Evolutionary conservation across 2,329 filamentous ascomycete species (phyloP).

Genomic region (Cryphonectria japonica): DNA sequence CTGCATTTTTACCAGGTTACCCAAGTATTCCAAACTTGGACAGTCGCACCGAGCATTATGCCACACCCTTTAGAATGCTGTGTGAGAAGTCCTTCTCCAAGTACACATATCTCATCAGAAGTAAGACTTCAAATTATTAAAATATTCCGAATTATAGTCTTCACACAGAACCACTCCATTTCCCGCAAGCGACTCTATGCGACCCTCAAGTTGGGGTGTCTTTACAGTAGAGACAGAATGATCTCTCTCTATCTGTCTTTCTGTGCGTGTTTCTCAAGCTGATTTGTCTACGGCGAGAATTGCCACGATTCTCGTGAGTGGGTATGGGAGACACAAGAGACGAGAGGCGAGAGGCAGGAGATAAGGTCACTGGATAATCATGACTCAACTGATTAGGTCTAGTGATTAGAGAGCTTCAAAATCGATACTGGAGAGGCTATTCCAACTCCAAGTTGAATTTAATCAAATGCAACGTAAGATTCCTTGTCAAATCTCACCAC

Average conservation of each 20-base stretch:
- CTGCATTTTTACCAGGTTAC: background rate
- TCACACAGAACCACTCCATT: background rate
- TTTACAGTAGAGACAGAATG: background rate
- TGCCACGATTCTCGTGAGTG: too few relatives aligned
- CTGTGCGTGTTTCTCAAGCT: background rate
- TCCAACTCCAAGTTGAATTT: too few relatives aligned
- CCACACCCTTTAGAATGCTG: background rate
- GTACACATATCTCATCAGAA: background rate
- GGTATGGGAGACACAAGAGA: too few relatives aligned
- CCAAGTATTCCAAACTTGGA: background rate
- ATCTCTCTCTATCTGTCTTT: background rate
- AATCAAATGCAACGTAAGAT: too few relatives aligned
- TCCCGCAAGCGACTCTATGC: too few relatives aligned
- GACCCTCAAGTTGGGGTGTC: background rate
- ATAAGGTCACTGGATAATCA: too few relatives aligned
- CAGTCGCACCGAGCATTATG: background rate
- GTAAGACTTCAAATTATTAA: background rate
- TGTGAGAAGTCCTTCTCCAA: background rate
- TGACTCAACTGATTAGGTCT: too few relatives aligned
- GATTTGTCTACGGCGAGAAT: background rate
- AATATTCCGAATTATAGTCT: background rate
- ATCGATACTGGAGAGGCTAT: too few relatives aligned
- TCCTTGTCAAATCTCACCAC: too few relatives aligned
- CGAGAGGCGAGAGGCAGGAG: too few relatives aligned
- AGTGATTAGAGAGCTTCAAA: too few relatives aligned